Base-by-base conservation (phyloP, 805 yeast genomes). In the Candida ascalaphidarum region DNA sequence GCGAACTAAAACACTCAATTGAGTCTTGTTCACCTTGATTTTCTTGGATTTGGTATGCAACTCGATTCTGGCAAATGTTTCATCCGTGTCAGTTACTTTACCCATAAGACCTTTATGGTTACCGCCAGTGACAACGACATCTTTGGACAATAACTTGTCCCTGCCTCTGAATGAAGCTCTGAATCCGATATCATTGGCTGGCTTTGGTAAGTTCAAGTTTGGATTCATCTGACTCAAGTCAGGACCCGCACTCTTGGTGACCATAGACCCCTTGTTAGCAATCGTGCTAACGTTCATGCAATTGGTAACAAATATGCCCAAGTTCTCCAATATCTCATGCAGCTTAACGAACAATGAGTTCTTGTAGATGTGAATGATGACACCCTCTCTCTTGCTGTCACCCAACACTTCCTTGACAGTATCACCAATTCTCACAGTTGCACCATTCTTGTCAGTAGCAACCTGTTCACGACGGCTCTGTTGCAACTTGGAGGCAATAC, bases 91-190 rank as follows among this genome's bases (percentile, higher is more conserved):
- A 41, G 82, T 81, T 23, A 92, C 84, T 39, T 84, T 81, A 51
- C 98, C 98, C 61, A 80, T 77, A 41, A 85, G 75, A 25, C 98
- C 97, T 59, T 92, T 92, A 54, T 89, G 85, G 17, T 94, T 92
- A n/a, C 96, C 85, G 46, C 81, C 77, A 21, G 83, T 74, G 27
- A 92, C 81, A 39, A 85, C 74, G 14, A 92, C 96, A 33, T 81
- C 80, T 48, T 84, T 85, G 41, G 84, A 81, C 21, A 92, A 48
- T 17, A 94, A 74, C 26, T 73, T 72, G 52, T 85, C 95, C 40
- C 95, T 74, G 7, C 95, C 95, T 30, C 77, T 74, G 30, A 61
- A 67, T 35, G 61, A 56, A 30, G 74, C 67, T 13, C 55, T 52
- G 21, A 71, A 67, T 16, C 71, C 67, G 11, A 20, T 20, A 15